Conservation (phyloP, 768 basidiomycete genomes). For the Tremella yokohamensis region DNA sequence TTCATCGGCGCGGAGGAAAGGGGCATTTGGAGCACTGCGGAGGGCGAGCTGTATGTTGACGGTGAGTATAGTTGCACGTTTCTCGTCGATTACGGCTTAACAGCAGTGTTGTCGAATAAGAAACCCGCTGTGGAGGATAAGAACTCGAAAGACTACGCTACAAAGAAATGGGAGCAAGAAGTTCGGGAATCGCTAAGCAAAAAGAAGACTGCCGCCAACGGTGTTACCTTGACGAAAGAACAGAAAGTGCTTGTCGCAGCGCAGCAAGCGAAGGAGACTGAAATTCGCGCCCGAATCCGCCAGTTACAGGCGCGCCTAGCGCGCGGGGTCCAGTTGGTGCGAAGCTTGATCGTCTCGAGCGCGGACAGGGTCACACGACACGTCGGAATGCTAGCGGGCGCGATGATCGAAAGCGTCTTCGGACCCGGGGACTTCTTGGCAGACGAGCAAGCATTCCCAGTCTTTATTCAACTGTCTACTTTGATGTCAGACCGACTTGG, state of each 20-base stretch:
- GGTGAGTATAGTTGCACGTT: conserved; percentile 55
- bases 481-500: conserved; percentile 73
- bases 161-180: conserved; percentile 93
- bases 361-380: conserved; percentile 60
- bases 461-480: conserved; percentile 70
- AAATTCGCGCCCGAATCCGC: conserved; percentile 62
- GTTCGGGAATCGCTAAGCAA: conserved; percentile 75
- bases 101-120: conserved; percentile 62
- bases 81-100: not conserved
- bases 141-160: conserved; percentile 84
- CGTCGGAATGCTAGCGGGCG: conserved; percentile 59
- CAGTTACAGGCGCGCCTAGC: conserved; percentile 59
- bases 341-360: conserved; percentile 59
- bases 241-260: conserved; percentile 77
- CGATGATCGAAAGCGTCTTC: conserved; percentile 67
- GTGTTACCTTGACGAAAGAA: conserved; percentile 67
- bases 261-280: conserved; percentile 75
- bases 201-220: conserved; percentile 63
- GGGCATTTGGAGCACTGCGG: conserved; percentile 79
- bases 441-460: conserved; percentile 63
- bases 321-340: conserved; percentile 68
- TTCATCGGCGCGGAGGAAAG: conserved; percentile 69
- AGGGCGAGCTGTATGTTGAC: conserved; percentile 75
- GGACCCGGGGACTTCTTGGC: conserved; percentile 63
- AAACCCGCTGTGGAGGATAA: conserved; percentile 57